Evolutionary conservation across 805 yeast species (phyloP), one percentile per base, ranked within the genome.

Genomic region (Kuraishia ogatae): DNA sequence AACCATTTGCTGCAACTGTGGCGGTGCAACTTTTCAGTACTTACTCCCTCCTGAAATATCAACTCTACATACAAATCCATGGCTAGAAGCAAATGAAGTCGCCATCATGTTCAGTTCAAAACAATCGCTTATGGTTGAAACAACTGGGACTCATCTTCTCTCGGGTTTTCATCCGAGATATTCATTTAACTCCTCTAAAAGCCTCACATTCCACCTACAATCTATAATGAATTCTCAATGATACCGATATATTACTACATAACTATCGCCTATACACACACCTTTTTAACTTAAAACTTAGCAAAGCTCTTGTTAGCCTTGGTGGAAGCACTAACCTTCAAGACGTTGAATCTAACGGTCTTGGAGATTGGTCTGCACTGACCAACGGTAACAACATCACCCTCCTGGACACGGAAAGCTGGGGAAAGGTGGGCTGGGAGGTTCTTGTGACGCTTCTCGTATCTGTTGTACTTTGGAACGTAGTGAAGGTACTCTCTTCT

Each of bases 381-480:
- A 78, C 99, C 99, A 79, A 94, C 97, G 71, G 97, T 92, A 72
- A 94, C 99, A 66, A 87, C 82, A 76, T 94, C 99, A 85, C 99
- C 99, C 78, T 92, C 98, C 77, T 81, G 81, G 71, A 93, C 97
- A 83, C 99, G 96, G 98, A 94, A 94, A 80, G 98, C 98, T 82
- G 99, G 99, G 66, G 98, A 93, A 73, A 94, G 89, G 84, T 94
- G 99, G 72, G 97, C 99, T 77, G 99, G 96, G 64, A 94, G 85
- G 87, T 94, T 94, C 94, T 94, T 94, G 89, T 94, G 99, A 85
- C 99, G 91, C 89, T 94, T 94, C 85, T 94, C 99, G 89, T 91
- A 94, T 89, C 99, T 92, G 96, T 93, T 94, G 85, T 94, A 94
- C 87, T 94, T 94, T 80, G 98, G 96, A 79, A 94, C 89, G 84